Percentiles rank a stretch among this genome's conserved stretches.
phyloP scores from a whole-genome alignment of 495 filamentous ascomycete genomes.

The Corynascus novoguineensis region DNA sequence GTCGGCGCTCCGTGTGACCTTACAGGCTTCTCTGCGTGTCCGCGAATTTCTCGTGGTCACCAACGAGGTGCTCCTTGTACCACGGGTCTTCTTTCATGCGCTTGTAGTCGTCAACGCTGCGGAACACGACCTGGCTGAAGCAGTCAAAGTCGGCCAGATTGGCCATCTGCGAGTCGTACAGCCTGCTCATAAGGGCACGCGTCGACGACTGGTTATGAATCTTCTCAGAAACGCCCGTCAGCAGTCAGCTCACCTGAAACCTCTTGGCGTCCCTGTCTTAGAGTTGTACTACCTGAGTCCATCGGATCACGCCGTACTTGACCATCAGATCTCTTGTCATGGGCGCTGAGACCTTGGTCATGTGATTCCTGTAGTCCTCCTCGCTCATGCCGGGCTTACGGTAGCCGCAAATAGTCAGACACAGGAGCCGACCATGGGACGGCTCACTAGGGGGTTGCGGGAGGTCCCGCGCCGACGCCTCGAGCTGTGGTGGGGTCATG shows the following conservation, averaged over 20 bases:
- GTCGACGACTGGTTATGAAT: constrained; percentile 37
- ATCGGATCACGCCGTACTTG: constrained; percentile 40
- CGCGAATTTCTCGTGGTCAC: constrained; percentile 46
- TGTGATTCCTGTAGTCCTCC: constrained; percentile 44
- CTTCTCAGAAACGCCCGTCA: constrained; percentile 15
- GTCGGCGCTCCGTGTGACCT: too few species aligned
- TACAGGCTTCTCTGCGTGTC: constrained; percentile 26
- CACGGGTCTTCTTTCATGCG: constrained; percentile 36
- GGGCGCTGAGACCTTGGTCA: constrained; percentile 41
- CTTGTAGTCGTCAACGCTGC: constrained; percentile 34
- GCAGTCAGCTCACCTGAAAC: constrained; percentile 4
- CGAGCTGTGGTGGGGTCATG: too few species aligned
- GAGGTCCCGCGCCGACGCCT: too few species aligned
- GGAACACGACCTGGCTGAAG: constrained; percentile 40
- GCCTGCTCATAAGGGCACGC: constrained; percentile 33
- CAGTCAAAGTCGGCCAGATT: constrained; percentile 42
- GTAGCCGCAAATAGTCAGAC: constrained; percentile 48
- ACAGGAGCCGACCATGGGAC: too few species aligned
- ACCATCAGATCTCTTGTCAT: constrained; percentile 42
- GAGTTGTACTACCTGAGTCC: too few species aligned
- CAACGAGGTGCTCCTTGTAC: constrained; percentile 35
- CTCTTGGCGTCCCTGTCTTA: too few species aligned
- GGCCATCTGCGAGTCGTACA: constrained; percentile 36
- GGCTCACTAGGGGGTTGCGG: too few species aligned
- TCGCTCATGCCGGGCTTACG: constrained; percentile 46